Base-by-base conservation (phyloP, 2,329 filamentous ascomycete species). In the Cercospora sp. region DNA sequence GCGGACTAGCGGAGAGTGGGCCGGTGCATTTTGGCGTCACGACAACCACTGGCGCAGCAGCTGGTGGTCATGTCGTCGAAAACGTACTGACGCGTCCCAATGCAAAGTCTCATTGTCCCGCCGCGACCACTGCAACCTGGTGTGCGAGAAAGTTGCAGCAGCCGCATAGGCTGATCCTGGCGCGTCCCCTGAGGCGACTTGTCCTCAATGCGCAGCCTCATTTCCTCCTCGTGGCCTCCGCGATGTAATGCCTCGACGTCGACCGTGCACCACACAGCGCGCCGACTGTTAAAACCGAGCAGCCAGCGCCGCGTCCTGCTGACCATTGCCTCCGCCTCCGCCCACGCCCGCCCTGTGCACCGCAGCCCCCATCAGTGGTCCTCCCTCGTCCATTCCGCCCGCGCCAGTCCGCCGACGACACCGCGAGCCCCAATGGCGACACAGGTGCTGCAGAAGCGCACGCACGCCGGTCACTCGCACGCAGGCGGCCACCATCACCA, bases 401-500 rank as follows among this genome's bases (percentile, higher is more conserved):
- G 75, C 26, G 64, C 45, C n/a, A 51, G 21, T 24, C 68, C 68
- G 16, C 18, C 64, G 13, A 12, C 67, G 10, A 18, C 60, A 16
- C 62, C 45, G 21, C 45, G 45, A 51, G 45, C 61, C 40, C 26
- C 53, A n/a, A 59, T 45, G n/a, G 21, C 67, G 26, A 62, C 68
- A 21, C 62, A 70, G 16, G 74, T 75, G 73, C 69, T 71, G 30
- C 77, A 79, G 65, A 74, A 72, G 51, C 73, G 76, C 55, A 67
- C 71, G 26, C 78, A 79, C 60, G 71, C 69, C 32, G 77, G 74
- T 16, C 75, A 76, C 58, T 74, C 74, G 16, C 78, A 79, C 70
- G 74, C 74, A 10, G 80, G 81, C 30, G 86, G 88, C 72, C 80
- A 82, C 66, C 89, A 89, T 72, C 80, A 82, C 67, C 89, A 91